Conservation (phyloP, 2,329 filamentous ascomycete genomes). For the Alternaria triticina region DNA sequence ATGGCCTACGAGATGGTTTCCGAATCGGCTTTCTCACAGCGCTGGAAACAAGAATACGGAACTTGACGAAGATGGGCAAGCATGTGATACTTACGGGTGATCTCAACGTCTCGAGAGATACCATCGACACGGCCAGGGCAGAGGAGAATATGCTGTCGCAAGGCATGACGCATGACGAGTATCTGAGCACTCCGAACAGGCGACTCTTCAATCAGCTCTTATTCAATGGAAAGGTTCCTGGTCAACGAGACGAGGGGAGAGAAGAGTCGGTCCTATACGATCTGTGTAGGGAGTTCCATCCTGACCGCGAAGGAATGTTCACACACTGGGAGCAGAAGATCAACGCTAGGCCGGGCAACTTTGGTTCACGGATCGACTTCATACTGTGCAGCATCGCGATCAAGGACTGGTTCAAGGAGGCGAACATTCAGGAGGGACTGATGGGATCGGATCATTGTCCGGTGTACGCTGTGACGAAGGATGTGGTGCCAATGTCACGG, state of each 20-base stretch:
- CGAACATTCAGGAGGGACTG: slow-evolving; percentile 90
- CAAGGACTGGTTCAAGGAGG: slow-evolving; percentile 77
- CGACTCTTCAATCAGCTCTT: slow-evolving; percentile 87
- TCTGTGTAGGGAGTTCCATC: slow-evolving; percentile 81
- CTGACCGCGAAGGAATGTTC: slow-evolving; percentile 84
- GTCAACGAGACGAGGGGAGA: slow-evolving; percentile 70
- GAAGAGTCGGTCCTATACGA: slow-evolving; percentile 81
- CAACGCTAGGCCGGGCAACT: slow-evolving; percentile 95
- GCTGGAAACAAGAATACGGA: slow-evolving; percentile 83
- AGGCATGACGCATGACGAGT: slow-evolving; percentile 71
- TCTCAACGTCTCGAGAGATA: slow-evolving; percentile 75
- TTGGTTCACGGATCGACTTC: slow-evolving; percentile 92
- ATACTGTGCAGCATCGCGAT: slow-evolving; percentile 82
- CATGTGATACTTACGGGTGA: slow-evolving; percentile 86
- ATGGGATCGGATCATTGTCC: slow-evolving; percentile 97
- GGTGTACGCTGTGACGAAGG: slow-evolving; percentile 77
- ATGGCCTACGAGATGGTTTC: slow-evolving; percentile 83
- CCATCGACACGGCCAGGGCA: slow-evolving; percentile 78
- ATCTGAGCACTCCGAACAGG: slow-evolving; percentile 72
- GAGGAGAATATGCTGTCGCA: slow-evolving; percentile 75
- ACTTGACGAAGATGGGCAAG: slow-evolving; percentile 80
- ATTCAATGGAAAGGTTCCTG: slow-evolving; percentile 71
- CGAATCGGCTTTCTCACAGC: slow-evolving; percentile 79
- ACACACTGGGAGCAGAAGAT: slow-evolving; percentile 96
- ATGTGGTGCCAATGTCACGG: slow-evolving; percentile 59